Conservation (phyloP, 169 alveolate species). For the Plasmodium malariae region DNA sequence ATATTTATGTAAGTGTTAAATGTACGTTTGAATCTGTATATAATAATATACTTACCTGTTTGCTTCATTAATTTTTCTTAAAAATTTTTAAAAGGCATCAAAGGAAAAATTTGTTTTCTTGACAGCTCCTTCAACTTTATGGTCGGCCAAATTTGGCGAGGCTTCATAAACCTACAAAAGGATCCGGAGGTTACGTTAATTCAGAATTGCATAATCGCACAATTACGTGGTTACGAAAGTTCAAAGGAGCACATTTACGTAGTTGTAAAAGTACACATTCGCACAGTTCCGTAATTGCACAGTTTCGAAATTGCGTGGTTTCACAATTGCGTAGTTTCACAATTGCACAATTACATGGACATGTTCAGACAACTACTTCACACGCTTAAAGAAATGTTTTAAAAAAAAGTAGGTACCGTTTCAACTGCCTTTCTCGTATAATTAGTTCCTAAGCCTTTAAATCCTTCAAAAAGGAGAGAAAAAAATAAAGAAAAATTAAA, state of each 20-base stretch:
- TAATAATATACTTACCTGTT: neutral
- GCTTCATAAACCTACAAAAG: conserved; percentile 77
- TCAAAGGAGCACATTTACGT: too few relatives aligned
- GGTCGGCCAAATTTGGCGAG: conserved; percentile 71
- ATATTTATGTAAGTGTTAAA: too few relatives aligned
- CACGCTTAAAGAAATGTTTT: neutral
- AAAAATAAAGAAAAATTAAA: neutral
- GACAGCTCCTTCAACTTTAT: conserved; percentile 25
- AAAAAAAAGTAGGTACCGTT: conserved; percentile 77
- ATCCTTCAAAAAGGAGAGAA: conserved; percentile 55
- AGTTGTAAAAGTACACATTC: too few relatives aligned
- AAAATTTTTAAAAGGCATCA: conserved; percentile 59
- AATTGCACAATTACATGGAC: too few relatives aligned
- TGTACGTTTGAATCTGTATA: too few relatives aligned
- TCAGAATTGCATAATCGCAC: too few relatives aligned
- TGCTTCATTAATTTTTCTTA: neutral
- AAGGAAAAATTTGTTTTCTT: conserved; percentile 27
- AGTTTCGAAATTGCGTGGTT: too few relatives aligned
- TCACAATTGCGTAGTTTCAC: too few relatives aligned
- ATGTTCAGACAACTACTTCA: too few relatives aligned
- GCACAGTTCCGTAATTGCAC: too few relatives aligned
- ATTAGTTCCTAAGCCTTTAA: conserved; percentile 82
- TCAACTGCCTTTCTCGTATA: conserved; percentile 84
- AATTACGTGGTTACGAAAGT: too few relatives aligned
- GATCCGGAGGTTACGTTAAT: too few relatives aligned